These are phyloP conservation scores for Didymella segeticola DNA, from an alignment of 2,329 filamentous ascomycete species.

Conservation along the genomic window DNA sequence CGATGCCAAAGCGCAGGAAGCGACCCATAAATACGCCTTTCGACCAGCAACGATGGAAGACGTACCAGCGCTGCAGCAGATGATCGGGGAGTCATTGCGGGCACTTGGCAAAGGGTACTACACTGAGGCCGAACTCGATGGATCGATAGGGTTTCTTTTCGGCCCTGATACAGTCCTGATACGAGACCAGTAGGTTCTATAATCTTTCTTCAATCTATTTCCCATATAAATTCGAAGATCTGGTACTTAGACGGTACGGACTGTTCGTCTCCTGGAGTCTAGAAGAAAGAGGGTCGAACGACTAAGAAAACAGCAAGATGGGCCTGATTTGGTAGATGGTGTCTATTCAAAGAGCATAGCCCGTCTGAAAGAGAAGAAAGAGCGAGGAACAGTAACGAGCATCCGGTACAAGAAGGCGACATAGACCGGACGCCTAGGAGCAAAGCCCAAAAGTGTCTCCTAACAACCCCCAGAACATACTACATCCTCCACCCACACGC, in stretches of 20 bases:
- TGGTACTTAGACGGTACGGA: neutral
- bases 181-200: constrained; percentile 29
- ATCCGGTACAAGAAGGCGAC: too few species aligned
- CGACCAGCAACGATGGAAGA: constrained; percentile 38
- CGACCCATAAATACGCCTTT: constrained; percentile 39
- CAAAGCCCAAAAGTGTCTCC: too few species aligned
- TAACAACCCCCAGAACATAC: constrained; percentile 33
- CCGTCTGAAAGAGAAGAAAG: too few species aligned
- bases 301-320: too few species aligned
- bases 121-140: constrained; percentile 43
- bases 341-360: too few species aligned
- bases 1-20: constrained; percentile 43
- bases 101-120: constrained; percentile 38
- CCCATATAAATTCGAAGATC: neutral
- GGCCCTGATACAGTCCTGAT: constrained; percentile 46
- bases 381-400: too few species aligned
- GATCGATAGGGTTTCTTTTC: constrained; percentile 47
- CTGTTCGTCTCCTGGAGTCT: neutral
- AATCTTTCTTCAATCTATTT: neutral
- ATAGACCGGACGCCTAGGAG: neutral
- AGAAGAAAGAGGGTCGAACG: too few species aligned
- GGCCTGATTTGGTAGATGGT: too few species aligned
- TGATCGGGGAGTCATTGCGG: constrained; percentile 40
- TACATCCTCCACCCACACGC: constrained; percentile 40
- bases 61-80: constrained; percentile 38